phyloP scores from a whole-genome alignment of 345 rosid species.

The Citrus sp. region DNA sequence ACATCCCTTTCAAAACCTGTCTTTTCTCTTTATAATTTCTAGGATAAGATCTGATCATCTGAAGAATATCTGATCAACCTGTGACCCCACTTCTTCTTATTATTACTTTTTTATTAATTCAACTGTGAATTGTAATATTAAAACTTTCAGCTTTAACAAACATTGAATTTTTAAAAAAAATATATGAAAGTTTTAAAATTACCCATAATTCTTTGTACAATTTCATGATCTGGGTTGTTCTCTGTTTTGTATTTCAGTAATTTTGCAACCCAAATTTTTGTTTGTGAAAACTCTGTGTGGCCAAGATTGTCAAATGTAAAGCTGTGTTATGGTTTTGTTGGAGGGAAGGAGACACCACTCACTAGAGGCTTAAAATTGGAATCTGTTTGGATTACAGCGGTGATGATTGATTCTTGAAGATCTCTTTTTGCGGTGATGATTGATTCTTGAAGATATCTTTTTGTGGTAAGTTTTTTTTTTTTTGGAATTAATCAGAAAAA shows the following conservation, averaged over 20 bases:
- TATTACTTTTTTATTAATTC: not conserved
- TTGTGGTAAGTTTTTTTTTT: constrained; percentile 27
- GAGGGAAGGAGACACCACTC: constrained; percentile 11
- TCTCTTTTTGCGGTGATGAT: not conserved
- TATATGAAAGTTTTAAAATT: not conserved
- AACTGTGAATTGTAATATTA: not conserved
- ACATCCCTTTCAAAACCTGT: constrained; percentile 21
- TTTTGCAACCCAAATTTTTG: not conserved
- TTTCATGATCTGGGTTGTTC: constrained; percentile 27
- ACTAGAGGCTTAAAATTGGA: constrained; percentile 14
- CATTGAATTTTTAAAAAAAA: not conserved
- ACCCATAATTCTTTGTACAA: constrained; percentile 15
- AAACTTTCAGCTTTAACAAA: not conserved
- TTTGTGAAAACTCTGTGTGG: constrained; percentile 6
- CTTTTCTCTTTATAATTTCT: not conserved
- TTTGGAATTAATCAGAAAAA: not conserved
- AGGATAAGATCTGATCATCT: constrained; percentile 35
- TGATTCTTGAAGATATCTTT: not conserved
- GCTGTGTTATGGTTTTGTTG: constrained; percentile 6
- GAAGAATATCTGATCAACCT: constrained; percentile 11
- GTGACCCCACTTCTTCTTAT: constrained; percentile 16
- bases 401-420: not conserved
- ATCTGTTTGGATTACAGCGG: constrained; percentile 4
- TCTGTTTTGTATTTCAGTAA: not conserved
- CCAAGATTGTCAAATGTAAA: constrained; percentile 14